phyloP scores from a whole-genome alignment of 2,329 filamentous ascomycete species.

The Ophiostoma novo-ulmi region DNA sequence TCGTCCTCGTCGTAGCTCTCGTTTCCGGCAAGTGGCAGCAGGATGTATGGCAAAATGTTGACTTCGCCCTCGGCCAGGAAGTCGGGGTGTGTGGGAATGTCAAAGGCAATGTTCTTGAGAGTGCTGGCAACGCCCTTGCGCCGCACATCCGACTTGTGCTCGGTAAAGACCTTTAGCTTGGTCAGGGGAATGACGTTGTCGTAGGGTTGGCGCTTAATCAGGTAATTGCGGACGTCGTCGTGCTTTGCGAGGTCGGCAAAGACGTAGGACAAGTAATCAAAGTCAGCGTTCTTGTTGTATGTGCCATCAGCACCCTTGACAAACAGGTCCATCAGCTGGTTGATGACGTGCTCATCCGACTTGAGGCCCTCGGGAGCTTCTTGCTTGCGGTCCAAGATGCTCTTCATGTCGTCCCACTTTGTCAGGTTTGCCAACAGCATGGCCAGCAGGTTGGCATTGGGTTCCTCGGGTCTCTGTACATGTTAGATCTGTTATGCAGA shows the following conservation, averaged over 20 bases:
- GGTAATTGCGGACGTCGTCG: conserved; percentile 66
- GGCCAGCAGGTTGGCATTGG: conserved; percentile 75
- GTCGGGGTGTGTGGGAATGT: conserved; percentile 63
- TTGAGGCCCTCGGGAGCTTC: conserved; percentile 63
- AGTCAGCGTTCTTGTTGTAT: conserved; percentile 81
- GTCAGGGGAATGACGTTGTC: conserved; percentile 81
- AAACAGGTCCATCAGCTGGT: conserved; percentile 92
- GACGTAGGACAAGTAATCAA: conserved; percentile 88
- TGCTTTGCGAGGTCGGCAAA: conserved; percentile 91
- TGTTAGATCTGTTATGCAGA: background rate
- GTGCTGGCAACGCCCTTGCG: conserved; percentile 92
- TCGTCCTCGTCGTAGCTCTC: conserved; percentile 90
- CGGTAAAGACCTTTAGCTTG: conserved; percentile 91
- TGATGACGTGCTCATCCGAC: conserved; percentile 68
- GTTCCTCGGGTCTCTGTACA: conserved; percentile 57
- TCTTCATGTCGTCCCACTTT: conserved; percentile 70
- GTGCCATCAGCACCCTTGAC: conserved; percentile 80
- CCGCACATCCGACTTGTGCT: conserved; percentile 76
- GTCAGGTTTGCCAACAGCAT: conserved; percentile 92
- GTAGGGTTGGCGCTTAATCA: conserved; percentile 67
- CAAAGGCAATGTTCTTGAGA: conserved; percentile 91
- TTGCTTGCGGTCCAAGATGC: conserved; percentile 63
- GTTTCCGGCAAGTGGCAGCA: conserved; percentile 79
- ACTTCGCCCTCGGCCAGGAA: conserved; percentile 68
- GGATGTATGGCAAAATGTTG: conserved; percentile 79